Base-by-base conservation (phyloP, 1,139 yeast genomes). In the Kodamaea suecica region DNA sequence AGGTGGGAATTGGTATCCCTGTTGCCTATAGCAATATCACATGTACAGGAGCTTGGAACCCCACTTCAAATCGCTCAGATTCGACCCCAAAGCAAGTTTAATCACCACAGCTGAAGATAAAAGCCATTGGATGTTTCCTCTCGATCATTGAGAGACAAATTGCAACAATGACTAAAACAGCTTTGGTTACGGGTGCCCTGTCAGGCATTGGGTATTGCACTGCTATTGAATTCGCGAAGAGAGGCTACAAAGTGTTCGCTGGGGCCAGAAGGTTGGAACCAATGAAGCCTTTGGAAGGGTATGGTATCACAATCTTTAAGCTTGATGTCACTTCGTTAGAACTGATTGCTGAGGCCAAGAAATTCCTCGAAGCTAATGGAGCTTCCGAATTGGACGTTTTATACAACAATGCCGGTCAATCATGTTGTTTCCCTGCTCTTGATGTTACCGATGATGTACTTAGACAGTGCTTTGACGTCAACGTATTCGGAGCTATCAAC, bases 181-280 rank as follows among this genome's bases (percentile, higher is more conserved):
- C 35, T 27, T 61, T 83, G 29, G 74, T 85, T 21, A 85, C 95
- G 1, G 95, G 95, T 6, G 85, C 86, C 12, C 82, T 92, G 0
- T 80, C 90, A 0, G 95, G 95, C 8, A 85, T 85, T 44, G 95
- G 95, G 3, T 76, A 63, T 51, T 77, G 79, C 12, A 62, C 82
- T 8, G 78, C 90, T 21, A 66, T 72, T 38, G 87, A 82, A 48
- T 66, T 84, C 41, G 80, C 85, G 11, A 55, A 60, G 13, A 61
- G 78, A 39, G 87, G 87, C 2, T 80, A 73, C 58, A 66, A 63
- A 38, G 92, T 85, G 2, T 80, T 70, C 52, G 85, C 85, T 0
- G 82, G 85, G 32, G 92, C 95, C 1, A 70, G 95, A 52, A 69
- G 88, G 45, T 53, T 76, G 23, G 81, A 67, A 29, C 75, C 76